These are phyloP conservation scores for Sarocladium kiliense DNA, from an alignment of 2,329 filamentous ascomycete genomes.

Conservation along the genomic window DNA sequence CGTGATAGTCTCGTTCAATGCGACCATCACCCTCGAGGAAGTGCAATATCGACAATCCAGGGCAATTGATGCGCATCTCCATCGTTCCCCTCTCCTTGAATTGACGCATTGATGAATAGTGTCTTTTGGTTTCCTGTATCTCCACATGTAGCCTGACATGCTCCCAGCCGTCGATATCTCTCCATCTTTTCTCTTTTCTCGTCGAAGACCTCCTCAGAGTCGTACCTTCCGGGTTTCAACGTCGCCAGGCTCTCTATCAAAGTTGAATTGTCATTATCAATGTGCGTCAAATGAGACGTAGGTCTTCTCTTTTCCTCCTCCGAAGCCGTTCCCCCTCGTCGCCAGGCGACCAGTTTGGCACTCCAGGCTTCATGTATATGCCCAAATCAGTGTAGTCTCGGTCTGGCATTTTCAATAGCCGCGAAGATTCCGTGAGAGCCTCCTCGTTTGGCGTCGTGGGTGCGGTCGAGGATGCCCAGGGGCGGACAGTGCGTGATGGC, in stretches of 20 bases:
- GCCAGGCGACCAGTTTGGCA: slow-evolving; percentile 43
- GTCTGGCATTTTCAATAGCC: slow-evolving; percentile 22
- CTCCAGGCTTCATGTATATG: slow-evolving; percentile 29
- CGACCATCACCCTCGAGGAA: not conserved
- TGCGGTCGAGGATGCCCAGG: slow-evolving; percentile 35
- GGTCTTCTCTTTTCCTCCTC: not conserved
- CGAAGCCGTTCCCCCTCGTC: slow-evolving; percentile 11
- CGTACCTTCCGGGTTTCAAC: not conserved
- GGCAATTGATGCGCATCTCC: not conserved
- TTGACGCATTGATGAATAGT: slow-evolving; percentile 50
- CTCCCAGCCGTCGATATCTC: slow-evolving; percentile 26
- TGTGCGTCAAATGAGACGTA: slow-evolving; percentile 39
- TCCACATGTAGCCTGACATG: slow-evolving; percentile 19
- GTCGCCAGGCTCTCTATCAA: slow-evolving; percentile 28
- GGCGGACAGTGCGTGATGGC: slow-evolving; percentile 31
- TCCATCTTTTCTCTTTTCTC: slow-evolving; percentile 22
- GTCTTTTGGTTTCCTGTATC: slow-evolving; percentile 34
- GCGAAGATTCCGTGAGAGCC: slow-evolving; percentile 27
- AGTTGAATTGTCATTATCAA: slow-evolving; percentile 38
- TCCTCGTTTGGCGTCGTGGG: slow-evolving; percentile 18
- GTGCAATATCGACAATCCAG: not conserved
- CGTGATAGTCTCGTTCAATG: no score
- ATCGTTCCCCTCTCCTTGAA: slow-evolving; percentile 46
- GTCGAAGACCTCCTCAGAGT: slow-evolving; percentile 10
- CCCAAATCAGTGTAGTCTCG: slow-evolving; percentile 31